These are phyloP conservation scores for Plasmodium malariae DNA, from an alignment of 169 alveolate genomes.

Conservation along the genomic window DNA sequence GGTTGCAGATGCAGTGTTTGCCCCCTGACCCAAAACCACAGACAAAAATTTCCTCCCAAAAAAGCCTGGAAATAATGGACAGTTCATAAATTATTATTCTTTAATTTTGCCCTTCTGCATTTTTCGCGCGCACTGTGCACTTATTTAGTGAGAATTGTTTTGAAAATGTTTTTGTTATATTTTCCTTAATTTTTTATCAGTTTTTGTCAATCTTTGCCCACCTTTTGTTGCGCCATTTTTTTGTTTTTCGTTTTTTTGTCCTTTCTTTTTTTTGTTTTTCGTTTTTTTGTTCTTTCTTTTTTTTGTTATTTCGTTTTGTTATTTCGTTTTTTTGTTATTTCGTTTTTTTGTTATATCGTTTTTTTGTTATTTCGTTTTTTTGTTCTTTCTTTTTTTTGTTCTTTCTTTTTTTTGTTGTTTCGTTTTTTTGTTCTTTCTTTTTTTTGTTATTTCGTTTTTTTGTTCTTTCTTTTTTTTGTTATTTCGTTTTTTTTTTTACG, in stretches of 20 bases:
- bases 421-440: too few relatives aligned
- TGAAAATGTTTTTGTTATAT: neutral
- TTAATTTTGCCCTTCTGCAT: neutral
- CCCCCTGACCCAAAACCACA: constrained; percentile 76
- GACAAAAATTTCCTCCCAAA: constrained; percentile 55
- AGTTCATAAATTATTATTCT: neutral
- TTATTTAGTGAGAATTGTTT: neutral
- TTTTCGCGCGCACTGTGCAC: neutral
- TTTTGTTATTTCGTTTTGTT: too few relatives aligned
- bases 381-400: too few relatives aligned
- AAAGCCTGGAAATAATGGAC: constrained; percentile 22
- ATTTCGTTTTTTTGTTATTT: too few relatives aligned
- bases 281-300: neutral
- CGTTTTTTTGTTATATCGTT: too few relatives aligned
- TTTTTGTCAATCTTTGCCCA: neutral
- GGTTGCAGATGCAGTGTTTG: constrained; percentile 66
- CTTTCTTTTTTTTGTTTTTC: neutral
- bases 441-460: too few relatives aligned
- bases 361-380: too few relatives aligned
- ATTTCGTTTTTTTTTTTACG: too few relatives aligned
- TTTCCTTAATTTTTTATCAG: neutral
- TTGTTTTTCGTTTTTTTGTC: neutral
- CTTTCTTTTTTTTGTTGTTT: too few relatives aligned
- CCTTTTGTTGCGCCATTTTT: too few relatives aligned
- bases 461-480: too few relatives aligned